phyloP scores from a whole-genome alignment of 768 basidiomycete genomes.

The Coprinellus micaceus region DNA sequence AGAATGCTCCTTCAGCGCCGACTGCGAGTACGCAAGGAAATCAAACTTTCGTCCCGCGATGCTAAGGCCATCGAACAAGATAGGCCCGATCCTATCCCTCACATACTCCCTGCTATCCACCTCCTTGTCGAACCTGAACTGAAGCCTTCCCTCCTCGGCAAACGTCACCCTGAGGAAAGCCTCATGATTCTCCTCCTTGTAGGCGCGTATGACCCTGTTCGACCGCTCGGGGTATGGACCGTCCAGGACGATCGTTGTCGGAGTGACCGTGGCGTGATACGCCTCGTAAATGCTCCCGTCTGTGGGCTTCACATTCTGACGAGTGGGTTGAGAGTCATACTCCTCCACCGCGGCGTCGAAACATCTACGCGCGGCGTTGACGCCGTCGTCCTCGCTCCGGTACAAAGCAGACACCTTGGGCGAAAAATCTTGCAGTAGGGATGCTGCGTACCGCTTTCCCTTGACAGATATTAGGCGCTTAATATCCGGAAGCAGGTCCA shows the following conservation, averaged over 20 bases:
- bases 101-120: conserved; percentile 40
- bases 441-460: conserved; percentile 33
- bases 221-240: conserved; percentile 17
- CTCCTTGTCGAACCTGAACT: conserved; percentile 14
- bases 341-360: conserved; percentile 27
- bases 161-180: conserved; percentile 17
- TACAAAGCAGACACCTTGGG: conserved; percentile 21
- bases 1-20: conserved; percentile 64
- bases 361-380: conserved; percentile 25
- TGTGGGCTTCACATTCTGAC: conserved; percentile 23
- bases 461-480: conserved; percentile 22
- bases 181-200: conserved; percentile 12
- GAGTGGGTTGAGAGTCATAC: conserved; percentile 17
- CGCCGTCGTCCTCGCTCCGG: conserved; percentile 21
- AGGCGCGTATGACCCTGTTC: conserved; percentile 15
- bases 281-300: conserved; percentile 32
- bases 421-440: conserved; percentile 39
- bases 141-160: conserved; percentile 14
- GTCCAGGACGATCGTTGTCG: conserved; percentile 11
- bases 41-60: conserved; percentile 54
- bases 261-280: conserved; percentile 22
- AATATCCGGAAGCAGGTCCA: conserved; percentile 37
- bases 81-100: conserved; percentile 40
- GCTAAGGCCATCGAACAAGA: conserved; percentile 43
- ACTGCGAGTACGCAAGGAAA: conserved; percentile 73